These are phyloP conservation scores for Eutrema heterophyllum DNA, from an alignment of 345 rosid genomes.

Conservation along the genomic window DNA sequence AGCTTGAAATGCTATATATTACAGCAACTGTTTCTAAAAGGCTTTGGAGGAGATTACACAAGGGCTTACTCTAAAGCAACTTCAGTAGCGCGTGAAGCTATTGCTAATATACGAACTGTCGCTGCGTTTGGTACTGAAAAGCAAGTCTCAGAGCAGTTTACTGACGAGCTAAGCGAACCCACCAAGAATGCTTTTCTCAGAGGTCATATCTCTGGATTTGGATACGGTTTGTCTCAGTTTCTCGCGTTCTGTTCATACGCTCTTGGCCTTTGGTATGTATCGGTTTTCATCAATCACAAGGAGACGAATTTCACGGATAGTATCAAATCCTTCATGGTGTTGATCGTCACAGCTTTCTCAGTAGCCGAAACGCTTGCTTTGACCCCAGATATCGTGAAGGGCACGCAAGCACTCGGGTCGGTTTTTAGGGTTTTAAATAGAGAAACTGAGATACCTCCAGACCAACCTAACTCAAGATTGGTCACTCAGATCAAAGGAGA, in stretches of 20 bases:
- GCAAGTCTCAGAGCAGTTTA: conserved; percentile 43
- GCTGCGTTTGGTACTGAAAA: conserved; percentile 74
- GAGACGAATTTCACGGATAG: conserved; percentile 48
- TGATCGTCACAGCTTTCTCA: conserved; percentile 56
- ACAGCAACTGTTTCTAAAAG: conserved; percentile 76
- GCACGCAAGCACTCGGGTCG: conserved; percentile 70
- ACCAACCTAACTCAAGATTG: conserved; percentile 35
- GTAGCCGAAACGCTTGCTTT: conserved; percentile 83
- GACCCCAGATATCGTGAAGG: conserved; percentile 82
- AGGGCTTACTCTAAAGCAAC: conserved; percentile 57
- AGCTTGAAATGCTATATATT: conserved; percentile 1
- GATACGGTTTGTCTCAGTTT: conserved; percentile 66
- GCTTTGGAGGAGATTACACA: conserved; percentile 73
- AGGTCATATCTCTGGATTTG: conserved; percentile 80
- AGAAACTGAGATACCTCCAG: conserved; percentile 45
- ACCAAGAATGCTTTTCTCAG: conserved; percentile 49
- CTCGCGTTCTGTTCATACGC: conserved; percentile 62
- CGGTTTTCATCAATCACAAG: conserved; percentile 47
- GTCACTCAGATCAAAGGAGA: conserved; percentile 51
- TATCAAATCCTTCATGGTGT: conserved; percentile 66
- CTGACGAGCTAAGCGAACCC: conserved; percentile 52
- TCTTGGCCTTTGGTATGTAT: conserved; percentile 86
- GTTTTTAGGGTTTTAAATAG: conserved; percentile 64
- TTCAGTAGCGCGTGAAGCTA: conserved; percentile 68
- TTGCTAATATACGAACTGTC: conserved; percentile 61